Conservation (phyloP, 106 monocot species). For the Acorus calamus region DNA sequence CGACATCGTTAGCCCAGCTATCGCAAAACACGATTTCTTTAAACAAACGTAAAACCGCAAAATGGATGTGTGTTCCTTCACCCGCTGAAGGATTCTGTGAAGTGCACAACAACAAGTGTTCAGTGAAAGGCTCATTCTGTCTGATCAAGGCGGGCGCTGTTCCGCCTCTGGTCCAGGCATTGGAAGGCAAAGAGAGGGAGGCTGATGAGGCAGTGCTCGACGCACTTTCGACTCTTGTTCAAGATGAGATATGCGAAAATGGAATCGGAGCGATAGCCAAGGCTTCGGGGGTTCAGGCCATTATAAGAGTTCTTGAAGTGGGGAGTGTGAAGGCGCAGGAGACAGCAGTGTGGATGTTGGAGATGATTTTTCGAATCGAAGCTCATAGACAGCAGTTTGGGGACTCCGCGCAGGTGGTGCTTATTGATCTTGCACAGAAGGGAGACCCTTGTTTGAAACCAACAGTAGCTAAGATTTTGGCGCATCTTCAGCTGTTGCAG, state of each 20-base stretch:
- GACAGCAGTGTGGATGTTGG: conserved; percentile 72
- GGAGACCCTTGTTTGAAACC: conserved; percentile 50
- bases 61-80: conserved; percentile 43
- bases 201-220: conserved; percentile 63
- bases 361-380: conserved; percentile 54
- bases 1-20: conserved; percentile 60
- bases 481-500: conserved; percentile 60
- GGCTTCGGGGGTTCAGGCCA: conserved; percentile 41
- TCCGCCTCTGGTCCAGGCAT: conserved; percentile 28
- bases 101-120: conserved; percentile 45
- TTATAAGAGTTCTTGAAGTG: conserved; percentile 43
- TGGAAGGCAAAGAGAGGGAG: conserved; percentile 50
- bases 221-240: conserved; percentile 60
- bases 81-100: conserved; percentile 38
- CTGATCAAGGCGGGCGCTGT: conserved; percentile 52
- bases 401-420: conserved; percentile 28
- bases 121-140: conserved; percentile 59
- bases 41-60: conserved; percentile 25
- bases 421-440: conserved; percentile 61
- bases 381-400: conserved; percentile 34
- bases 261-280: conserved; percentile 50
- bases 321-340: conserved; percentile 54
- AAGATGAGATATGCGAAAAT: conserved; percentile 58
- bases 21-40: conserved; percentile 64
- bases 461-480: conserved; percentile 55